phyloP scores from a whole-genome alignment of 352 stramenopile genomes.

The Phytophthora brassicae region DNA sequence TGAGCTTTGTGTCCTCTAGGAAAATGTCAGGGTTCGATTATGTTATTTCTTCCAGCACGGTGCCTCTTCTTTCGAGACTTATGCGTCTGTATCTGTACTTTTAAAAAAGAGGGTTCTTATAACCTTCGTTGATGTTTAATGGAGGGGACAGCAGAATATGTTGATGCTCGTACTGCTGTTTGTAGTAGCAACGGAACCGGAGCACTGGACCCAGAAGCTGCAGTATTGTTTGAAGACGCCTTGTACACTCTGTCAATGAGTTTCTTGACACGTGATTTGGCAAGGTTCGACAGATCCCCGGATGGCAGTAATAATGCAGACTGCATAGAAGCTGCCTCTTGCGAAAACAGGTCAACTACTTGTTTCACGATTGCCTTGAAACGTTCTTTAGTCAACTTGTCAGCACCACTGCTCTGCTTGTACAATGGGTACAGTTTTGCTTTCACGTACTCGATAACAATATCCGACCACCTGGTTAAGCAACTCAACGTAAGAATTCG shows the following conservation, averaged over 20 bases:
- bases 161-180: conserved; percentile 21
- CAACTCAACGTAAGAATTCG: background rate
- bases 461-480: conserved; percentile 44
- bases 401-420: conserved; percentile 49
- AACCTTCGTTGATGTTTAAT: conserved; percentile 37
- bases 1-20: conserved; percentile 1
- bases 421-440: conserved; percentile 79
- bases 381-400: conserved; percentile 67
- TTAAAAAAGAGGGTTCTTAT: conserved; percentile 15
- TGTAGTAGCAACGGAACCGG: conserved; percentile 20
- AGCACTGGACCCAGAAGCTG: conserved; percentile 1
- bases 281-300: conserved; percentile 51
- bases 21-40: conserved; percentile 1
- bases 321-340: conserved; percentile 61
- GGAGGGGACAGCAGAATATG: conserved; percentile 46
- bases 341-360: conserved; percentile 56
- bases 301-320: conserved; percentile 45
- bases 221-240: conserved; percentile 20
- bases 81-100: background rate
- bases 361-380: conserved; percentile 84
- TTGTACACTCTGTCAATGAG: conserved; percentile 77
- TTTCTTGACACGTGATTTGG: conserved; percentile 71
- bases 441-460: conserved; percentile 80
- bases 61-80: conserved; percentile 12
- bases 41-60: background rate